Conservation (phyloP, 2,329 filamentous ascomycete species). For the Ophiostoma montium region DNA sequence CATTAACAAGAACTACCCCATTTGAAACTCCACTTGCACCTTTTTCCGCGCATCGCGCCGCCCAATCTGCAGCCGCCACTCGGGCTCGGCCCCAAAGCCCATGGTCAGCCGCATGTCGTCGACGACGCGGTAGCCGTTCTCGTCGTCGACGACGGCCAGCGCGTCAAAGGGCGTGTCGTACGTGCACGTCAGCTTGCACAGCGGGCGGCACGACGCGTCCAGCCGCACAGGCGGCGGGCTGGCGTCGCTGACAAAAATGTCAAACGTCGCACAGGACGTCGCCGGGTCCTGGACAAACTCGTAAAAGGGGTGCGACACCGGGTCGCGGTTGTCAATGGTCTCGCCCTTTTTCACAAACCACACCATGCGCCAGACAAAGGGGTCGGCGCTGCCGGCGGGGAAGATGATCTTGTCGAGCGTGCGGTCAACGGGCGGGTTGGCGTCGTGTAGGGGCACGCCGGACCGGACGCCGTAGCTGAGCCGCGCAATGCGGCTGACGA, state of each 20-base stretch:
- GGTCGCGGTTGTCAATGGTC: constrained; percentile 9
- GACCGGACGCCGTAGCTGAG: constrained; percentile 8
- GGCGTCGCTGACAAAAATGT: constrained; percentile 5
- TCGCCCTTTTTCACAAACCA: constrained; percentile 10
- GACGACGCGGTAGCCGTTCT: constrained; percentile 2
- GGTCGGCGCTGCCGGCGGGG: constrained; percentile 1
- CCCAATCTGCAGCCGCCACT: constrained; percentile 9
- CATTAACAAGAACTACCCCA: background rate
- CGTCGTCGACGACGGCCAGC: background rate
- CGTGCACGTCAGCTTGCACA: constrained; percentile 7
- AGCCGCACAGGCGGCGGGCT: constrained; percentile 2
- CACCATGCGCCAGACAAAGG: constrained; percentile 11
- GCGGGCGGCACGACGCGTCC: constrained; percentile 2
- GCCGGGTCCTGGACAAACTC: constrained; percentile 4
- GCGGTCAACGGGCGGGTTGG: background rate
- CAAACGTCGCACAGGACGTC: background rate
- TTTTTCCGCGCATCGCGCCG: background rate
- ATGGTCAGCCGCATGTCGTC: constrained; percentile 10
- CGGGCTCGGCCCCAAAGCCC: constrained; percentile 8
- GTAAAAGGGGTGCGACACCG: constrained; percentile 9
- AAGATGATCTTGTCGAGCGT: background rate
- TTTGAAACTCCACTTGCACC: constrained; percentile 4
- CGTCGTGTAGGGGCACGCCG: constrained; percentile 3
- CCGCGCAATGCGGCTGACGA: constrained; percentile 7
- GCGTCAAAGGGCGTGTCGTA: constrained; percentile 8